Percentiles rank a stretch among this genome's conserved stretches.
These are phyloP conservation scores for Chaetoceros muelleri DNA, from an alignment of 108 stramenopile species.

Conservation along the genomic window DNA sequence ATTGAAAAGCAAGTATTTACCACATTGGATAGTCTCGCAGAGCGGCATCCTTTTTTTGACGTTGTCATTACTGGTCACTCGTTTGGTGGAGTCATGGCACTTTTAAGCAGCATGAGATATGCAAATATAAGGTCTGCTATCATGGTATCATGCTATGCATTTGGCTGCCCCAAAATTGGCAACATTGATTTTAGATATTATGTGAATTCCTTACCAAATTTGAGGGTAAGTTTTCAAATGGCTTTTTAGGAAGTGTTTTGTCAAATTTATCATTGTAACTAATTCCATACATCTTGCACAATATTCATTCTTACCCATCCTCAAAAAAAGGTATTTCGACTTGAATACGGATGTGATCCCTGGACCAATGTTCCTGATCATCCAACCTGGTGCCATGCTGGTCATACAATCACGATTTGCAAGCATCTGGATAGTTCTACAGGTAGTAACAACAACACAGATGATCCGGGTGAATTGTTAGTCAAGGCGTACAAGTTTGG, in stretches of 20 bases:
- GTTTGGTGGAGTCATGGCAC: slow-evolving; percentile 60
- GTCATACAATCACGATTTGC: slow-evolving; percentile 34
- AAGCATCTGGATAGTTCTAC: slow-evolving; percentile 1
- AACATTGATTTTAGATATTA: slow-evolving; percentile 43
- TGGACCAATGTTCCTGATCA: slow-evolving; percentile 22
- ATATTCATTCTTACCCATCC: no score
- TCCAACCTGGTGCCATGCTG: slow-evolving; percentile 31
- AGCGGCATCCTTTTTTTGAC: slow-evolving; percentile 68
- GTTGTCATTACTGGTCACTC: slow-evolving; percentile 65
- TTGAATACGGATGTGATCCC: slow-evolving; percentile 51
- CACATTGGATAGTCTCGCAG: slow-evolving; percentile 42
- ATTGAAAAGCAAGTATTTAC: slow-evolving; percentile 46
- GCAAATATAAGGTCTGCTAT: slow-evolving; percentile 40
- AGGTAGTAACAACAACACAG: neutral
- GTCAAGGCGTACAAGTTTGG: neutral
- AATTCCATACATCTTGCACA: no score
- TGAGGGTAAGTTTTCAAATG: no score
- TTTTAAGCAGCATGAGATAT: slow-evolving; percentile 46
- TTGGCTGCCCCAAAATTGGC: slow-evolving; percentile 59
- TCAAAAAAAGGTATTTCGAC: slow-evolving; percentile 43
- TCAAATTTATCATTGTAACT: no score
- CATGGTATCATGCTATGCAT: slow-evolving; percentile 40
- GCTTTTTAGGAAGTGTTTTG: no score
- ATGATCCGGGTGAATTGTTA: neutral
- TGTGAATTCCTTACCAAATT: slow-evolving; percentile 63